Percentiles rank a stretch among this genome's conserved stretches.
phyloP scores from a whole-genome alignment of 1,284 basidiomycete species.

The Rhodofomes roseus region DNA sequence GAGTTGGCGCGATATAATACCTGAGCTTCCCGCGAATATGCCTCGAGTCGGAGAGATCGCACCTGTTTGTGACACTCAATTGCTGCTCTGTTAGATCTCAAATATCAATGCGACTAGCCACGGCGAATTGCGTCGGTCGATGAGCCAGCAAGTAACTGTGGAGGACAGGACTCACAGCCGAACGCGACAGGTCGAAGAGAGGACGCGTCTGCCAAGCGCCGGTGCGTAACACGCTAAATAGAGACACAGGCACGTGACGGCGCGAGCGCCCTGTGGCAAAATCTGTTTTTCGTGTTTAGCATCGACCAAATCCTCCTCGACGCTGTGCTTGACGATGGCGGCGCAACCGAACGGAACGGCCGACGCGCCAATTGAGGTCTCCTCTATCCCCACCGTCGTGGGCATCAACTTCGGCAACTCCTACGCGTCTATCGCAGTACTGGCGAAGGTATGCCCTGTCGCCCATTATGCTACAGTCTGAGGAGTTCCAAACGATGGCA shows the following conservation, averaged over 20 bases:
- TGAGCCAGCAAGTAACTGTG: neutral
- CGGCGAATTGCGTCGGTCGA: neutral
- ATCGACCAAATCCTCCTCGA: neutral
- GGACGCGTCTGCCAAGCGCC: neutral
- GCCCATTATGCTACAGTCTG: too few species aligned
- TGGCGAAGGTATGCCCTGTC: conserved; percentile 81
- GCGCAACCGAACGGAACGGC: conserved; percentile 38
- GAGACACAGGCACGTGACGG: neutral
- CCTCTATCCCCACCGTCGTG: conserved; percentile 55
- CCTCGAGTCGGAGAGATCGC: neutral
- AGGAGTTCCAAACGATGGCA: too few species aligned
- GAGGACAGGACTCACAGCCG: neutral
- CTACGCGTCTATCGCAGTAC: conserved; percentile 92
- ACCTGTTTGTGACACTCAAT: neutral
- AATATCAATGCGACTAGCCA: neutral
- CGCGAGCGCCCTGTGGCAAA: neutral
- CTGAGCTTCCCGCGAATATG: neutral
- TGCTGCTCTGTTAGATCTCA: neutral
- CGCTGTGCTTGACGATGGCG: conserved; percentile 17
- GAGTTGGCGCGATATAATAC: neutral
- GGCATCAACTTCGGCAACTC: conserved; percentile 98
- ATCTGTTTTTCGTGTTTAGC: conserved; percentile 1
- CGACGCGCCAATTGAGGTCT: conserved; percentile 30
- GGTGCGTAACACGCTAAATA: neutral
- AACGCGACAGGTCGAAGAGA: neutral